phyloP scores from a whole-genome alignment of 768 basidiomycete species.

The Pleurotus eryngii region DNA sequence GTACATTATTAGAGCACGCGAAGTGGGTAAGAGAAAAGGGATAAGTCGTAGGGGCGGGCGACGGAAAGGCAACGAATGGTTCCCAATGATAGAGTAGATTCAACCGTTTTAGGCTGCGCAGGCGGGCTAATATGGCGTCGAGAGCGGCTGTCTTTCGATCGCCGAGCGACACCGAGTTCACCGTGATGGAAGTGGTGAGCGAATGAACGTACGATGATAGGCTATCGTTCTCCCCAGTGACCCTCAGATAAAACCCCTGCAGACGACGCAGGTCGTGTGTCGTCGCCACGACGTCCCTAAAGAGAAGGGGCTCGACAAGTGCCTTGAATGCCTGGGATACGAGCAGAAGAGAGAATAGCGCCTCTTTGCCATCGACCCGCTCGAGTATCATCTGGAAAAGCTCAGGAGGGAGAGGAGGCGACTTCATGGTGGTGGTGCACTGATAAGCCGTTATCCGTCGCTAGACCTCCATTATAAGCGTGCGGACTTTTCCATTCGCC shows the following conservation, averaged over 20 bases:
- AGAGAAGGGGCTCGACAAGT: conserved; percentile 1
- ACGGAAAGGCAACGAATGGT: not conserved
- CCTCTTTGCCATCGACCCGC: not conserved
- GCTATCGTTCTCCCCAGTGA: not conserved
- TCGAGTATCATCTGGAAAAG: not conserved
- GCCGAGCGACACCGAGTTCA: not conserved
- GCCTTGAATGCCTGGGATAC: not conserved
- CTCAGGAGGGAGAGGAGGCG: not conserved
- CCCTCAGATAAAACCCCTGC: not conserved
- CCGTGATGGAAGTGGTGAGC: not conserved
- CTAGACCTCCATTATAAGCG: no score
- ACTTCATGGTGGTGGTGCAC: no score
- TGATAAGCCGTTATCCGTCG: no score
- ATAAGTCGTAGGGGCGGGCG: not conserved
- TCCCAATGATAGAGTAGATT: not conserved
- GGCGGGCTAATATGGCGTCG: not conserved
- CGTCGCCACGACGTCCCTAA: not conserved
- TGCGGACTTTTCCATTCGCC: no score
- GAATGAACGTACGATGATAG: not conserved
- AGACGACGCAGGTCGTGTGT: not conserved
- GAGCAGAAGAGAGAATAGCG: not conserved
- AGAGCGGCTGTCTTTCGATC: not conserved
- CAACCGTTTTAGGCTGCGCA: not conserved
- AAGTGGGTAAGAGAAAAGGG: conserved; percentile 2
- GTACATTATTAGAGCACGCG: not conserved